phyloP scores from a whole-genome alignment of 345 rosid species.

The Citrus cavaleriei region DNA sequence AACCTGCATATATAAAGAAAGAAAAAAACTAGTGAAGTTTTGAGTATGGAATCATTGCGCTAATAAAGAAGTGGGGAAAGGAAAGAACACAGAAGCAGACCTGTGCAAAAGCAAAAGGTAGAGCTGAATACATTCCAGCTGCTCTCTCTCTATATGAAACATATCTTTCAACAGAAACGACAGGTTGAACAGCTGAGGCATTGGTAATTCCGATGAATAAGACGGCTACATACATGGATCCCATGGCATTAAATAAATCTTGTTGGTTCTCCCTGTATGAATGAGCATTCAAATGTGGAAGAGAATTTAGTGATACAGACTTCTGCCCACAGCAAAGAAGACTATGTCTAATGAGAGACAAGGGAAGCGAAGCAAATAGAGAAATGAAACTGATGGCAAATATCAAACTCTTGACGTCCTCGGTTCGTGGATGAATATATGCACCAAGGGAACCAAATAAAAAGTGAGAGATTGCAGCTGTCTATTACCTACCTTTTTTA shows the following conservation, averaged over 20 bases:
- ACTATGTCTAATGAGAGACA: not conserved
- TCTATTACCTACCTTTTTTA: not conserved
- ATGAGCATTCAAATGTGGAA: constrained; percentile 9
- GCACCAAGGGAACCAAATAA: not conserved
- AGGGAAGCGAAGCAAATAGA: not conserved
- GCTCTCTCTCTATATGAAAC: constrained; percentile 96
- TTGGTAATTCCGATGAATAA: constrained; percentile 90
- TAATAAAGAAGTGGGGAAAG: not conserved
- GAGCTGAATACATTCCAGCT: constrained; percentile 93
- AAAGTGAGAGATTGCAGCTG: not conserved
- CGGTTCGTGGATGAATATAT: not conserved
- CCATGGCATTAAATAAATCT: constrained; percentile 90
- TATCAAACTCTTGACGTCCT: not conserved
- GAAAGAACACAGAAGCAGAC: constrained; percentile 26
- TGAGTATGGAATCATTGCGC: not conserved
- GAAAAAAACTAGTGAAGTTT: not conserved
- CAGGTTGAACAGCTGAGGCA: constrained; percentile 94
- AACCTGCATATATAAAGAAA: constrained; percentile 47
- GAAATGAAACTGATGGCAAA: not conserved
- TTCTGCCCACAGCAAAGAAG: not conserved
- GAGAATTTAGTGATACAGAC: not conserved
- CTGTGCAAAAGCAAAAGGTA: constrained; percentile 95
- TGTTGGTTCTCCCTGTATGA: constrained; percentile 70
- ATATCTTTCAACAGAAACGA: constrained; percentile 88
- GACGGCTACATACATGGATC: constrained; percentile 88